These are phyloP conservation scores for Asterophora parasitica DNA, from an alignment of 768 basidiomycete species.

Conservation along the genomic window DNA sequence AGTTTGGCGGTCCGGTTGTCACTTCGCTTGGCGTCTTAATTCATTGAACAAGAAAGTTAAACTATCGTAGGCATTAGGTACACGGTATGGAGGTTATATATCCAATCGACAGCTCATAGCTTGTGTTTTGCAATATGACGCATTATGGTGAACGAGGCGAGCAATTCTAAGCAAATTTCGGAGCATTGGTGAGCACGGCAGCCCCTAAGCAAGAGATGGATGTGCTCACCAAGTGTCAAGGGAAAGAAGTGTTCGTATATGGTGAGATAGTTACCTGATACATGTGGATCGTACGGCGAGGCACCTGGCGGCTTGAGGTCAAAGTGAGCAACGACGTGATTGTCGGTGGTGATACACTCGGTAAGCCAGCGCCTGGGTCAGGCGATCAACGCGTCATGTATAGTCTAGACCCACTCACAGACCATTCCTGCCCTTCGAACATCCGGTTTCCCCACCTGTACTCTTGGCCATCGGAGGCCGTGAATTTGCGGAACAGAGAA, in stretches of 20 bases:
- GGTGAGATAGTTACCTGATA: constrained; percentile 14
- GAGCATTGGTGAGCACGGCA: no score
- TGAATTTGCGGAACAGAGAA: constrained; percentile 65
- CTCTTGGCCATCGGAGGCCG: constrained; percentile 62
- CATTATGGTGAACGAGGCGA: constrained; percentile 24
- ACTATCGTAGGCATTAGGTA: not conserved
- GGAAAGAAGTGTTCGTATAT: constrained; percentile 11
- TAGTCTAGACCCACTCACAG: constrained; percentile 43
- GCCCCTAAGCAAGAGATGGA: not conserved
- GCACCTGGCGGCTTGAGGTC: constrained; percentile 2
- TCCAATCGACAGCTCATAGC: constrained; percentile 17
- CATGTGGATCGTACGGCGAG: constrained; percentile 6
- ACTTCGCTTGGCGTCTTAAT: not conserved
- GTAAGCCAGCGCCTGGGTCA: not conserved
- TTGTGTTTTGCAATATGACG: constrained; percentile 49
- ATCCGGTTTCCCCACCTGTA: constrained; percentile 63
- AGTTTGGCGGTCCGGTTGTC: not conserved
- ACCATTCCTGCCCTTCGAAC: constrained; percentile 64
- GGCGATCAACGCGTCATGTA: not conserved
- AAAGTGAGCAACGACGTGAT: constrained; percentile 9
- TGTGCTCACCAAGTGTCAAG: constrained; percentile 8
- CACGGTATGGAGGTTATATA: not conserved
- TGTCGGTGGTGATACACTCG: constrained; percentile 8
- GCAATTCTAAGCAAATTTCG: not conserved
- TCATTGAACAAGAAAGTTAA: not conserved